Conservation (phyloP, 371 early-diverging fungal genomes). For the Syncephalastrum contaminatum region DNA sequence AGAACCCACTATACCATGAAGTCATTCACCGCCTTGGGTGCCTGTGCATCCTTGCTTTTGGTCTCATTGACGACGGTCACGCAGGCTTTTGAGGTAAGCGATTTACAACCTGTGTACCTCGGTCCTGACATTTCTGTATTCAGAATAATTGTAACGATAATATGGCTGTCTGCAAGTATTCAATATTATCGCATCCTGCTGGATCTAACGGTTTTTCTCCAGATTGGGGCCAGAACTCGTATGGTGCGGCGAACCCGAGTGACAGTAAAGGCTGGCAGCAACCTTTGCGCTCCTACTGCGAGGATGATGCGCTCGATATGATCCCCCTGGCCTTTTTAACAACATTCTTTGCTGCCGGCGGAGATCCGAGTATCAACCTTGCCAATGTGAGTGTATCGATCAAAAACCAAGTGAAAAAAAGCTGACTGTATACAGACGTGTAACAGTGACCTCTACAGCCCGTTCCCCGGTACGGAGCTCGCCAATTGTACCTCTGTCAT, state of each 20-base stretch:
- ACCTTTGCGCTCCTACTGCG: slow-evolving; percentile 61
- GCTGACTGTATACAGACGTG: slow-evolving; percentile 17
- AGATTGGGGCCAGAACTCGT: slow-evolving; percentile 58
- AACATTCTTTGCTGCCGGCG: slow-evolving; percentile 51
- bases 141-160: slow-evolving; percentile 46
- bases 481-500: slow-evolving; percentile 49
- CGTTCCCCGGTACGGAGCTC: slow-evolving; percentile 49
- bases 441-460: slow-evolving; percentile 41
- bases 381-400: slow-evolving; percentile 48
- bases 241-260: slow-evolving; percentile 41
- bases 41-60: too few species aligned
- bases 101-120: too few species aligned
- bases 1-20: too few species aligned
- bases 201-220: background rate
- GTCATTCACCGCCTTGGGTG: too few species aligned
- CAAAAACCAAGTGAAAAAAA: background rate
- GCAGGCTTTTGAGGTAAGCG: too few species aligned
- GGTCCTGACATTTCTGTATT: background rate
- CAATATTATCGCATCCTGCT: background rate
- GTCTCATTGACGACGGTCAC: too few species aligned
- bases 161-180: slow-evolving; percentile 41
- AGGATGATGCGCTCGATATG: slow-evolving; percentile 56
- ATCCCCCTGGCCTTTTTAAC: slow-evolving; percentile 71
- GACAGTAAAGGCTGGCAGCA: slow-evolving; percentile 40
- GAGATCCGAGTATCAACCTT: slow-evolving; percentile 56